Conservation (phyloP, 192 early-diverging fungal species). For the Podila clonocystis region DNA sequence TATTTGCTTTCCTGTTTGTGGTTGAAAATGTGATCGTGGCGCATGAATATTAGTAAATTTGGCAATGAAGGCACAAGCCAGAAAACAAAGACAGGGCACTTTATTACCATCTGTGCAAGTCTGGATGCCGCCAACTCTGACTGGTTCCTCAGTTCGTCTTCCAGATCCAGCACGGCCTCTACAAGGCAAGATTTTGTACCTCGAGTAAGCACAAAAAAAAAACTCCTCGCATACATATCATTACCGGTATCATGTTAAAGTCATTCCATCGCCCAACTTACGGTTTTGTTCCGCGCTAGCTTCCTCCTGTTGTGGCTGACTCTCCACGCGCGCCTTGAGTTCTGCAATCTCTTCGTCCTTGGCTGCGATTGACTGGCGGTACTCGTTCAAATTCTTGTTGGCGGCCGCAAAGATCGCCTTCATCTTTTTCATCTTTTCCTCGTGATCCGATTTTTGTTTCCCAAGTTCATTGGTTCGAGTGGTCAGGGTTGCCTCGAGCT, state of each 20-base stretch:
- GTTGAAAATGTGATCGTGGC: too few species aligned
- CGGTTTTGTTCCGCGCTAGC: constrained; percentile 24
- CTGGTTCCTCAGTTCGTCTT: constrained; percentile 49
- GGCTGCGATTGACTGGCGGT: constrained; percentile 55
- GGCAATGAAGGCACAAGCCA: too few species aligned
- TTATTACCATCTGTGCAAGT: constrained; percentile 53
- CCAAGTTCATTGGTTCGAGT: constrained; percentile 32
- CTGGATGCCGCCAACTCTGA: constrained; percentile 41
- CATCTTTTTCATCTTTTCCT: constrained; percentile 70
- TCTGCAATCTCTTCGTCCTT: constrained; percentile 57
- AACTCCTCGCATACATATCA: too few species aligned
- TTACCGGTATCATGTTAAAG: too few species aligned
- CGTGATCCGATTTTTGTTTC: constrained; percentile 57
- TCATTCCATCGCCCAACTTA: constrained; percentile 10
- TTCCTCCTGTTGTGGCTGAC: constrained; percentile 33
- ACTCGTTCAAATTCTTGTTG: constrained; percentile 64
- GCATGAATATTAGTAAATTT: too few species aligned
- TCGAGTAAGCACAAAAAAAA: not conserved
- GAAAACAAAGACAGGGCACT: too few species aligned
- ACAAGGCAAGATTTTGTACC: not conserved
- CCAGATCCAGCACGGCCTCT: constrained; percentile 49
- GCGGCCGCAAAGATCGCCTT: constrained; percentile 66
- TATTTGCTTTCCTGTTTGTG: constrained; percentile 59
- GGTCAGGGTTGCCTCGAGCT: constrained; percentile 11
- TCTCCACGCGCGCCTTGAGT: constrained; percentile 44